phyloP scores from a whole-genome alignment of 257 asterid genomes.

The Phtheirospermum japonicum region DNA sequence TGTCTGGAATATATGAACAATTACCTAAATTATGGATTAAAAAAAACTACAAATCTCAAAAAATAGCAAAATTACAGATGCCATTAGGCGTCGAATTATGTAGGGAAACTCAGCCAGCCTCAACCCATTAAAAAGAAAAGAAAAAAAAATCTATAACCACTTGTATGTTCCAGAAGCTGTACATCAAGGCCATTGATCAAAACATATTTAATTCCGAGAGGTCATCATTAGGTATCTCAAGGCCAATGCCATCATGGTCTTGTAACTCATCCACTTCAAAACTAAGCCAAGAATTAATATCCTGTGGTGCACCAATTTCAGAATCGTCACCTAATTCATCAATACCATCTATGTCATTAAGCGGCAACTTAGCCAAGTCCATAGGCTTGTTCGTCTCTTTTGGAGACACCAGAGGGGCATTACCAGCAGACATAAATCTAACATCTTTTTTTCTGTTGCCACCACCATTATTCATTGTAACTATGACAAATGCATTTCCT shows the following conservation, averaged over 20 bases:
- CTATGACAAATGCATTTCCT: slow-evolving; percentile 48
- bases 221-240: slow-evolving; percentile 89
- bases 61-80: slow-evolving; percentile 61
- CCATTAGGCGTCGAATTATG: slow-evolving; percentile 45
- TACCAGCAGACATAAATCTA: slow-evolving; percentile 47
- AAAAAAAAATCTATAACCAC: slow-evolving; percentile 33
- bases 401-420: slow-evolving; percentile 32
- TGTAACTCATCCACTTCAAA: slow-evolving; percentile 72
- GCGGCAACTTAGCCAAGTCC: slow-evolving; percentile 42
- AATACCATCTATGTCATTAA: slow-evolving; percentile 37
- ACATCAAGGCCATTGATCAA: slow-evolving; percentile 46
- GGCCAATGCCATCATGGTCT: slow-evolving; percentile 70
- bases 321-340: slow-evolving; percentile 71
- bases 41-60: slow-evolving; percentile 18
- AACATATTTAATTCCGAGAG: slow-evolving; percentile 72
- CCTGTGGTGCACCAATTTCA: slow-evolving; percentile 71
- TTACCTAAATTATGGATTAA: slow-evolving; percentile 22
- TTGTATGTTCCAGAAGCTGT: slow-evolving; percentile 50
- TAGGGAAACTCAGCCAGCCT: slow-evolving; percentile 23
- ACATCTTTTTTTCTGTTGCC: slow-evolving; percentile 52
- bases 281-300: slow-evolving; percentile 82
- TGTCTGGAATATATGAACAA: slow-evolving; percentile 8
- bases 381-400: slow-evolving; percentile 41
- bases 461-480: slow-evolving; percentile 34
- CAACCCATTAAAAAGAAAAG: slow-evolving; percentile 5